These are phyloP conservation scores for Artemisia argyi DNA, from an alignment of 129 eudicot species.

Conservation along the genomic window DNA sequence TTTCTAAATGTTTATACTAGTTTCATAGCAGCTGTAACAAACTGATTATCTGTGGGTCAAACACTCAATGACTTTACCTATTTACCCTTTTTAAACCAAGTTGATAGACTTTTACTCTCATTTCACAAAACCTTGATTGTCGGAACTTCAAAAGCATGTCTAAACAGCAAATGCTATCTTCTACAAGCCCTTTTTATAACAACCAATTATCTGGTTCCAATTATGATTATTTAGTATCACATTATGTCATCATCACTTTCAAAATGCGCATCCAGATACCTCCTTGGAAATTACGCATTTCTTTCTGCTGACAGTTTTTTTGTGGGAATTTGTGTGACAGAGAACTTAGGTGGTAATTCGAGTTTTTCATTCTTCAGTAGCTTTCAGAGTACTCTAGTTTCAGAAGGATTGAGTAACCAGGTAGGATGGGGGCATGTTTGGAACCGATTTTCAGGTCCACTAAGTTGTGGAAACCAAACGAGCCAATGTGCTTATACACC, in stretches of 20 bases:
- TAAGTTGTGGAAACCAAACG: constrained; percentile 74
- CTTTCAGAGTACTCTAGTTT: constrained; percentile 64
- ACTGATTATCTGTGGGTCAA: not conserved
- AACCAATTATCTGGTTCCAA: too few relatives aligned
- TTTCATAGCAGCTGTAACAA: not conserved
- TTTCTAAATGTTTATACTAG: too few relatives aligned
- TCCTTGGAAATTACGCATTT: not conserved
- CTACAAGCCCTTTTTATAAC: not conserved
- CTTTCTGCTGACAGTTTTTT: not conserved
- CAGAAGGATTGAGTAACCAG: constrained; percentile 68
- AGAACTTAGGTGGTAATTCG: constrained; percentile 40
- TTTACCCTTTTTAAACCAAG: not conserved
- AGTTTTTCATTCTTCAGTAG: constrained; percentile 74
- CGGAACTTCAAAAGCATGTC: not conserved
- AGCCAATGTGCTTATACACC: constrained; percentile 83
- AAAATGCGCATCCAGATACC: too few relatives aligned
- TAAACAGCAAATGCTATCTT: not conserved
- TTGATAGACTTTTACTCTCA: not conserved
- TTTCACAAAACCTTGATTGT: not conserved
- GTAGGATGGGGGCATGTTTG: constrained; percentile 95
- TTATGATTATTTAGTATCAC: too few relatives aligned
- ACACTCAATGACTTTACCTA: not conserved
- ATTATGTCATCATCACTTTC: too few relatives aligned
- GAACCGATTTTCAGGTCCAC: constrained; percentile 83
- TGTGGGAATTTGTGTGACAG: constrained; percentile 35